Conservation (phyloP, 495 filamentous ascomycete genomes). For the Penicillium verhagenii region DNA sequence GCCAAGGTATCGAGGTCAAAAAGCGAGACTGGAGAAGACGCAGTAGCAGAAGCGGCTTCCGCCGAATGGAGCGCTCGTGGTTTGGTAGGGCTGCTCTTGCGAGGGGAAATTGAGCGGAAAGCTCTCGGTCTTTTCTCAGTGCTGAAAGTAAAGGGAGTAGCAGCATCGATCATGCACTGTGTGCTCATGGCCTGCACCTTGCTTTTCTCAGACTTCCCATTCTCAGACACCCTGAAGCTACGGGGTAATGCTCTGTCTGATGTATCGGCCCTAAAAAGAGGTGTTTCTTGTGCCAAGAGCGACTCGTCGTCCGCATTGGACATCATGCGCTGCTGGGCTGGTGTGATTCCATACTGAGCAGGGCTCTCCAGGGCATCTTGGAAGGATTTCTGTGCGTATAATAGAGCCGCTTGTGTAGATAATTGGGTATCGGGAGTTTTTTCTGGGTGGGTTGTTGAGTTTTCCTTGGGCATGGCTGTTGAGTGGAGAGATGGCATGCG, state of each 20-base stretch:
- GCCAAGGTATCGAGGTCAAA: not conserved
- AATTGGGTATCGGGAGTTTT: slow-evolving; percentile 36
- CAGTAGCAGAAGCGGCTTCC: not conserved
- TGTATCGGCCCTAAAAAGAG: slow-evolving; percentile 27
- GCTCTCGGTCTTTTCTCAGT: slow-evolving; percentile 36
- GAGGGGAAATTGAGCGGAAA: slow-evolving; percentile 11
- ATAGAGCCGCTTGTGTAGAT: slow-evolving; percentile 51
- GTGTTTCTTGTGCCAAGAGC: slow-evolving; percentile 33
- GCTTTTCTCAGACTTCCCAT: slow-evolving; percentile 7
- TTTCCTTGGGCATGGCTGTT: slow-evolving; percentile 27
- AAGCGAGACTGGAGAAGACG: not conserved
- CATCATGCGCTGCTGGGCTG: slow-evolving; percentile 17
- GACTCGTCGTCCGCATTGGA: slow-evolving; percentile 14
- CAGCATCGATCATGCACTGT: slow-evolving; percentile 50
- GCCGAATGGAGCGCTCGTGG: not conserved
- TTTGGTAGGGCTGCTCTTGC: slow-evolving; percentile 14
- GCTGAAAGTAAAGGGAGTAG: slow-evolving; percentile 48
- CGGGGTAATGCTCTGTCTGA: slow-evolving; percentile 3
- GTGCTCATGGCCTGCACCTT: slow-evolving; percentile 42
- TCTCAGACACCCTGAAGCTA: slow-evolving; percentile 6
- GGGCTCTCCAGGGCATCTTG: slow-evolving; percentile 45
- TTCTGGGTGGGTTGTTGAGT: slow-evolving; percentile 18
- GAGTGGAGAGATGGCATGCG: slow-evolving; percentile 41
- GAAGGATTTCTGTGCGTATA: slow-evolving; percentile 47
- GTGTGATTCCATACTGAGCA: slow-evolving; percentile 12